Base-by-base conservation (phyloP, 1,284 basidiomycete species). In the Cryptococcus wingfieldii region DNA sequence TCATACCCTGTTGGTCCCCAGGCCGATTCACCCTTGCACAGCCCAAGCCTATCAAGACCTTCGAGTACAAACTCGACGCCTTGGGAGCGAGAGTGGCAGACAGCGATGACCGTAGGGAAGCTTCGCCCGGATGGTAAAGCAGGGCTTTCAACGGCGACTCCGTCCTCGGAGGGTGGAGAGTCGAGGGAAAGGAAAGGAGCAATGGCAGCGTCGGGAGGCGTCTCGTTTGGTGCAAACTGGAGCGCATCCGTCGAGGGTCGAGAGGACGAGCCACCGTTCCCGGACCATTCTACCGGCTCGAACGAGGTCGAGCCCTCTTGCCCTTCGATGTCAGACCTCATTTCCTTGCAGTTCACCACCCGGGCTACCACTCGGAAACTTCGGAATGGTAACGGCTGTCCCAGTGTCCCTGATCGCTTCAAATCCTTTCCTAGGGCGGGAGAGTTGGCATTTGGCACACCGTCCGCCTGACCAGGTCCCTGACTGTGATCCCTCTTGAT, bases 1-100 rank as follows among this genome's bases (percentile, higher is more conserved):
- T 76, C 76, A 57, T 77, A 77, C 6, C 75, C 75, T 9, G 72
- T 77, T 12, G 75, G 72, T 28, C 76, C 76, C 76, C 76, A 77
- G 4, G 76, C 74, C 7, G 66, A 70, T 54, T 71, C 67, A 31
- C 76, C 76, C 45, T 67, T 65, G 56, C 76, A 77, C 53, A 76
- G 60, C 16, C 75, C 76, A 7, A 77, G 57, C 31, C 76, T 64
- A 59, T 77, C 76, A 51, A 76, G 55, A 38, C 76, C 76, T 53
- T 77, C 76, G 23, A 77, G 60, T 13, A 77, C 76, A 55, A 77
- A 77, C 55, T 77, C 76, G 45, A 77, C 76, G 18, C 76, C 76
- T 51, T 71, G 64, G 5, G 65, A 60, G n/a, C 69, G 64, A 9
- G 69, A 74, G 56, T 77, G 76, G 56, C 76, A 77, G 23, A 77